These are phyloP conservation scores for Corrigiola litoralis DNA, from an alignment of 179 eudicot genomes.

Conservation along the genomic window DNA sequence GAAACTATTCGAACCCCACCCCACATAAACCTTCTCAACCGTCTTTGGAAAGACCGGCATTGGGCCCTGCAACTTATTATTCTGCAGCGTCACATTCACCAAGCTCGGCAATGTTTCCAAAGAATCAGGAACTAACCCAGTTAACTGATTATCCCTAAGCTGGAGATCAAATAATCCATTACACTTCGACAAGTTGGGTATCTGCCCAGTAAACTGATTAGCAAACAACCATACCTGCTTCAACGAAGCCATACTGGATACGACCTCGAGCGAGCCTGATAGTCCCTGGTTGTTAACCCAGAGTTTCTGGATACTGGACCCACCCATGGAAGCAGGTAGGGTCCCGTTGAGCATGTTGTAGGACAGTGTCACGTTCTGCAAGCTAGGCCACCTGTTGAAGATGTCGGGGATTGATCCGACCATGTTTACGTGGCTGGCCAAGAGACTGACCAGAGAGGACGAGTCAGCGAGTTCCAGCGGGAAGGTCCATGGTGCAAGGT, in stretches of 20 bases:
- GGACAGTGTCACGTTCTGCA: conserved; percentile 41
- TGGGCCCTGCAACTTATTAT: conserved; percentile 66
- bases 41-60: conserved; percentile 34
- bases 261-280: conserved; percentile 43
- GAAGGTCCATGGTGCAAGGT: conserved; percentile 40
- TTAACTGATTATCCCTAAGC: conserved; percentile 59
- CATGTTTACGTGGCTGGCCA: conserved; percentile 31
- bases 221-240: conserved; percentile 55
- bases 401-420: conserved; percentile 54
- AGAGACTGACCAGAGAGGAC: conserved; percentile 22
- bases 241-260: conserved; percentile 37
- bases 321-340: conserved; percentile 38
- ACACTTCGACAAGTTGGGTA: conserved; percentile 61
- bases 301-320: conserved; percentile 27
- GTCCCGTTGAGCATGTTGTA: conserved; percentile 54
- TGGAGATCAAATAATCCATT: conserved; percentile 55
- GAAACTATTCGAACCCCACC: conserved; percentile 31
- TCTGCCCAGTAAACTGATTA: conserved; percentile 48
- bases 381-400: conserved; percentile 34
- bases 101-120: conserved; percentile 33
- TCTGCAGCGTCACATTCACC: conserved; percentile 43
- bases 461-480: conserved; percentile 37
- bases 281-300: conserved; percentile 62
- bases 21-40: conserved; percentile 23
- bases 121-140: conserved; percentile 49